Percentiles rank a stretch among this genome's conserved stretches.
phyloP scores from a whole-genome alignment of 2,329 filamentous ascomycete genomes.

The Pleoardoris graminearum region DNA sequence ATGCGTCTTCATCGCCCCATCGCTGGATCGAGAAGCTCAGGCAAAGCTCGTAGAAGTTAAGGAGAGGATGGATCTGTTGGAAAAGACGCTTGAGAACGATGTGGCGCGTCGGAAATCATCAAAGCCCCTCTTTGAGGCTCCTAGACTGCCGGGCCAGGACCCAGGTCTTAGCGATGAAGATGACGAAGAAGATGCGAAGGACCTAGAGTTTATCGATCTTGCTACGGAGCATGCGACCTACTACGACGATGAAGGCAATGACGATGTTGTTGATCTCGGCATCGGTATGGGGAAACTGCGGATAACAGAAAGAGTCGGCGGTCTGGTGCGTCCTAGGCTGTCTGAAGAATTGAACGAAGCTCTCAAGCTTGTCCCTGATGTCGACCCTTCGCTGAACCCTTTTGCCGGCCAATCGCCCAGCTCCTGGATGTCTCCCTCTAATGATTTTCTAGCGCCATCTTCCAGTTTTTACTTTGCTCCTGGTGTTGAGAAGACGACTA shows the following conservation, averaged over 20 bases:
- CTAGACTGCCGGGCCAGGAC: slow-evolving; percentile 43
- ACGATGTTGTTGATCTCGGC: slow-evolving; percentile 72
- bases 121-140: slow-evolving; percentile 10
- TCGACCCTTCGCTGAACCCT: slow-evolving; percentile 11
- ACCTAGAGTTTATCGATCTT: slow-evolving; percentile 65
- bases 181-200: slow-evolving; percentile 58
- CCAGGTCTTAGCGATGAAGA: slow-evolving; percentile 61
- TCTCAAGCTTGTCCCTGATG: slow-evolving; percentile 32
- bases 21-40: slow-evolving; percentile 70
- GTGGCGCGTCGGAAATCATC: slow-evolving; percentile 55
- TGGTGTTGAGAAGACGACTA: slow-evolving; percentile 47
- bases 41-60: slow-evolving; percentile 75
- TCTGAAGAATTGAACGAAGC: slow-evolving; percentile 59
- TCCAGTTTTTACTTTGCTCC: slow-evolving; percentile 68
- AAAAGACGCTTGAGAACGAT: slow-evolving; percentile 70
- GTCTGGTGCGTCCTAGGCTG: slow-evolving; percentile 70
- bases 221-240: slow-evolving; percentile 69
- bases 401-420: slow-evolving; percentile 20
- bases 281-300: slow-evolving; percentile 71
- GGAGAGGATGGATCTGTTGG: slow-evolving; percentile 73
- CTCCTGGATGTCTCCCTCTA: slow-evolving; percentile 64
- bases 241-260: slow-evolving; percentile 66
- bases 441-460: slow-evolving; percentile 68
- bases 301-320: slow-evolving; percentile 74
- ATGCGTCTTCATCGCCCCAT: slow-evolving; percentile 66